phyloP scores from a whole-genome alignment of 768 basidiomycete genomes.

The Coprinopsis sp. region DNA sequence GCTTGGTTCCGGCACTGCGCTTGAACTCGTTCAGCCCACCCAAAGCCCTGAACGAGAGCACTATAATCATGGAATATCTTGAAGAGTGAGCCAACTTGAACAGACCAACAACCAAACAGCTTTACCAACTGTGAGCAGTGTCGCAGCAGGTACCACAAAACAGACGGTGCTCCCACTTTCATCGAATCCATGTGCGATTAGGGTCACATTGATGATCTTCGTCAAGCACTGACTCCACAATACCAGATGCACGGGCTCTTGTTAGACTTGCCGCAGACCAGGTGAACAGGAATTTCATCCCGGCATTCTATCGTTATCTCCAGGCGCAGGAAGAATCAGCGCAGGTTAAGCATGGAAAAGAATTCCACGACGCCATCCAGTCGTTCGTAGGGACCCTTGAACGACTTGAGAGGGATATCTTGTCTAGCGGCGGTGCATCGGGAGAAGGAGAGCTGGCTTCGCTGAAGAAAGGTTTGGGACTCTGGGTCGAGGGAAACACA shows the following conservation, averaged over 20 bases:
- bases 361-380: conserved; percentile 50
- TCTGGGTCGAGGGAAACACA: conserved; percentile 50
- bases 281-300: conserved; percentile 58
- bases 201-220: background rate
- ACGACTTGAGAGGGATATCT: conserved; percentile 45
- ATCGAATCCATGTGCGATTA: conserved; percentile 52
- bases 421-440: conserved; percentile 31
- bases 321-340: conserved; percentile 58
- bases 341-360: conserved; percentile 49
- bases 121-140: conserved; percentile 3
- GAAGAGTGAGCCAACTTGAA: conserved; percentile 52
- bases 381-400: conserved; percentile 51
- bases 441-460: conserved; percentile 38
- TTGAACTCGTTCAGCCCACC: conserved; percentile 52
- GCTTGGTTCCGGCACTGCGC: conserved; percentile 69
- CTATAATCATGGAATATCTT: conserved; percentile 72
- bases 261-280: conserved; percentile 67
- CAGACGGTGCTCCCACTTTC: conserved; percentile 53
- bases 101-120: background rate
- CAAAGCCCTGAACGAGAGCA: conserved; percentile 71
- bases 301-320: conserved; percentile 70
- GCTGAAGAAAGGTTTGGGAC: conserved; percentile 40
- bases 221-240: background rate
- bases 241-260: conserved; percentile 63
- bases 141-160: conserved; percentile 45